These are phyloP conservation scores for Trametes punicea DNA, from an alignment of 768 basidiomycete species.

Conservation along the genomic window DNA sequence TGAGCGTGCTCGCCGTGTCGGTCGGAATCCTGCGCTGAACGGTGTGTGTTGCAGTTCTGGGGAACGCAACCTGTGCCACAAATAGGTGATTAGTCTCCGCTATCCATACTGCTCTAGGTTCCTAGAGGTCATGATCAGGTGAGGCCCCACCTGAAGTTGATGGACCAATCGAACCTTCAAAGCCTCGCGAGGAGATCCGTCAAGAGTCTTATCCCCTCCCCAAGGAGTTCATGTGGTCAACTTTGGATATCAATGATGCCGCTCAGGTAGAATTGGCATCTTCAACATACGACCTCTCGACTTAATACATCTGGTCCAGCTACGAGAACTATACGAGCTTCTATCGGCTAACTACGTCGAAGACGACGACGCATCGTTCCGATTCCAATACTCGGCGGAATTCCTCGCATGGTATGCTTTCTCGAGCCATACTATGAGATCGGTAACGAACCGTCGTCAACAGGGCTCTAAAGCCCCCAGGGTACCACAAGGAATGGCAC, in stretches of 20 bases:
- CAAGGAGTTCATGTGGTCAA: constrained; percentile 90
- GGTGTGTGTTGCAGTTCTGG: constrained; percentile 72
- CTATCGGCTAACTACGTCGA: constrained; percentile 95
- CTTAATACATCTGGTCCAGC: constrained; percentile 40
- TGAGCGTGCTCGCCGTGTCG: constrained; percentile 32
- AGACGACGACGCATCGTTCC: constrained; percentile 93
- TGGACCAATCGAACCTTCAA: constrained; percentile 85
- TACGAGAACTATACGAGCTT: constrained; percentile 88
- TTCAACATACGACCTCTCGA: neutral
- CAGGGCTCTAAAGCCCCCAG: constrained; percentile 94
- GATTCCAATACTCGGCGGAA: constrained; percentile 93
- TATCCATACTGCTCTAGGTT: neutral
- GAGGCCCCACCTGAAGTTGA: constrained; percentile 67
- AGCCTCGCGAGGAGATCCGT: constrained; percentile 71
- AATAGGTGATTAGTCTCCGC: constrained; percentile 42
- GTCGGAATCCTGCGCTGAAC: neutral
- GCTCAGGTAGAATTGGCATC: constrained; percentile 49
- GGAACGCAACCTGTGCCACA: constrained; percentile 97
- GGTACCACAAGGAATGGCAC: constrained; percentile 93
- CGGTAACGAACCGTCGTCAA: neutral
- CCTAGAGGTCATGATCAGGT: constrained; percentile 36
- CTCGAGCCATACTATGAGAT: neutral
- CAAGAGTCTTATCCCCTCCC: constrained; percentile 88
- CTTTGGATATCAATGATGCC: constrained; percentile 73
- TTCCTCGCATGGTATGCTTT: constrained; percentile 81